These are phyloP conservation scores for Hsuehochloa calcarea DNA, from an alignment of 176 grass and related monocot species.

Conservation along the genomic window DNA sequence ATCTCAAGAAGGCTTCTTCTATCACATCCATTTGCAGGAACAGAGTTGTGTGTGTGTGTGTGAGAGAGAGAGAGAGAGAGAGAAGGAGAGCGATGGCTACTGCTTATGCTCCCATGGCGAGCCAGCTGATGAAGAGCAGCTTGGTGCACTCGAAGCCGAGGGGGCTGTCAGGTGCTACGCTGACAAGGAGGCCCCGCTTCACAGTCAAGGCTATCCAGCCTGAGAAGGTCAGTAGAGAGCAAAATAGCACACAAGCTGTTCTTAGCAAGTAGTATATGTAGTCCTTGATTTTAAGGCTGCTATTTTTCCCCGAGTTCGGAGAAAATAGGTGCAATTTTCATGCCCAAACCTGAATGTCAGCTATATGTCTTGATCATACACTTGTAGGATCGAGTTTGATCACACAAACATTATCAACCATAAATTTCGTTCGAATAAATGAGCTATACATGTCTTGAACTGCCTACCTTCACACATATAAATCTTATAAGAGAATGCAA, in stretches of 20 bases:
- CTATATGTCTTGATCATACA: not conserved
- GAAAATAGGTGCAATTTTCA: not conserved
- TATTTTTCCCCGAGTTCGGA: not conserved
- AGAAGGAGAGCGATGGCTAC: constrained; percentile 48
- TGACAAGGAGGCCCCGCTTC: constrained; percentile 58
- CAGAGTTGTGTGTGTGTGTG: not conserved
- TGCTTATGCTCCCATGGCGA: constrained; percentile 79
- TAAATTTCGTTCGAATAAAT: not conserved
- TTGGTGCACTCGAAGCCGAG: constrained; percentile 44
- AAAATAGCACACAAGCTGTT: not conserved
- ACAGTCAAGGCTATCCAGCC: constrained; percentile 67
- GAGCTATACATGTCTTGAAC: not conserved
- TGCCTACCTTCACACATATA: not conserved
- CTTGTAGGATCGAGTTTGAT: not conserved
- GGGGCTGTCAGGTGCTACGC: constrained; percentile 48
- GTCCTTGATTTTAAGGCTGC: not conserved
- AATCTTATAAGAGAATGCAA: not conserved
- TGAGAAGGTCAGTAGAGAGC: constrained; percentile 56
- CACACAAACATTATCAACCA: not conserved
- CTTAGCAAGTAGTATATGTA: not conserved
- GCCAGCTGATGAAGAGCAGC: constrained; percentile 71
- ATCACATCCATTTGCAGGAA: constrained; percentile 11
- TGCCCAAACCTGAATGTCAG: not conserved
- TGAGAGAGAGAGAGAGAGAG: not conserved
- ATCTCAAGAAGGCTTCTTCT: not conserved